Percentiles rank a stretch among this genome's conserved stretches.
Conservation (phyloP, 148 eudicot genomes). For the Mesembryanthemum crystallinum region DNA sequence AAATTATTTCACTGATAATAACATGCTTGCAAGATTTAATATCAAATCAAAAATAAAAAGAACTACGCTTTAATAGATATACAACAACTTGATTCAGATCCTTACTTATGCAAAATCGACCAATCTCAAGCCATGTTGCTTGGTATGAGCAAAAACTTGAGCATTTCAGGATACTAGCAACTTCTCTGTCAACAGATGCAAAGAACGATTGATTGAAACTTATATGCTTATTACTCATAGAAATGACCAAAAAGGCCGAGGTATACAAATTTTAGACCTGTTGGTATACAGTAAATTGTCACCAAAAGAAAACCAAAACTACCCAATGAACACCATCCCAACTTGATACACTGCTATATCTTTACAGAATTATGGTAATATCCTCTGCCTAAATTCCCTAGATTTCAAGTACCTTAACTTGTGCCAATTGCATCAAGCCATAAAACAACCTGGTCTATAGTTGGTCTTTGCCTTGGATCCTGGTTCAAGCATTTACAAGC, state of each 20-base stretch:
- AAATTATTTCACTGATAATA: too few relatives aligned
- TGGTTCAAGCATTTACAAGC: slow-evolving; percentile 78
- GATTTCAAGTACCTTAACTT: slow-evolving; percentile 14
- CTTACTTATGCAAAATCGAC: neutral
- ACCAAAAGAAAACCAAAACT: slow-evolving; percentile 21
- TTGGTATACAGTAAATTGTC: slow-evolving; percentile 22
- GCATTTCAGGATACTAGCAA: neutral
- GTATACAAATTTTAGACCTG: slow-evolving; percentile 25
- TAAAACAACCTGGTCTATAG: slow-evolving; percentile 78
- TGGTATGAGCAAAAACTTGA: neutral
- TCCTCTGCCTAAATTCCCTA: slow-evolving; percentile 23
- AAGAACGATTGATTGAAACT: neutral
- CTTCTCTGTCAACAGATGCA: neutral
- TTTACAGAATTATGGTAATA: slow-evolving; percentile 31
- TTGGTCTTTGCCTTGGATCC: slow-evolving; percentile 79
- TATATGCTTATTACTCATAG: slow-evolving; percentile 17
- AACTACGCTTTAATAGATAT: too few relatives aligned
- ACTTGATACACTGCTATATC: slow-evolving; percentile 26
- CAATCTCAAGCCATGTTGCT: neutral
- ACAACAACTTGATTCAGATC: neutral
- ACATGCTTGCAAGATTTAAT: too few relatives aligned
- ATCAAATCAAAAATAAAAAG: too few relatives aligned
- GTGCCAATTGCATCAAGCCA: slow-evolving; percentile 60
- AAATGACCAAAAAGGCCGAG: slow-evolving; percentile 21
- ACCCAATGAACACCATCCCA: slow-evolving; percentile 15